phyloP scores from a whole-genome alignment of 2,329 filamentous ascomycete species.

The Cladosporium halotolerans region DNA sequence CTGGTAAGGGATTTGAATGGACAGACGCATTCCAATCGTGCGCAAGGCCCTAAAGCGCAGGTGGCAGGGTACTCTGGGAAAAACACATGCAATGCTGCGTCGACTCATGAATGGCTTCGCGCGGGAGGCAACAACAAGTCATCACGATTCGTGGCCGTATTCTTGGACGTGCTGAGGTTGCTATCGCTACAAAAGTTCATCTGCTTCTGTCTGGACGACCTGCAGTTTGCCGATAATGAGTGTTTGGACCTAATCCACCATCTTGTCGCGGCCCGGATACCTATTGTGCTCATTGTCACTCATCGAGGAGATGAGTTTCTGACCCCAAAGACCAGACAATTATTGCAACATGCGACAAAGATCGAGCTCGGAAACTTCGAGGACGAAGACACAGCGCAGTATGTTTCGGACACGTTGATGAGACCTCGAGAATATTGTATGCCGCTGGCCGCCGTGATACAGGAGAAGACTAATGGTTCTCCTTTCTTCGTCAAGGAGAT shows the following conservation, averaged over 20 bases:
- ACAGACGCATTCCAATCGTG: constrained; percentile 1
- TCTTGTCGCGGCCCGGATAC: constrained; percentile 71
- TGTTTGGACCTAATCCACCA: constrained; percentile 76
- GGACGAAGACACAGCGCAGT: constrained; percentile 74
- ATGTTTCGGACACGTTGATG: constrained; percentile 76
- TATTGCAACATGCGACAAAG: constrained; percentile 50
- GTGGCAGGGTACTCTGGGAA: constrained; percentile 5
- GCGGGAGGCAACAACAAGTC: constrained; percentile 43
- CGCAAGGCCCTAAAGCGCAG: neutral
- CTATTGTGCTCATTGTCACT: constrained; percentile 75
- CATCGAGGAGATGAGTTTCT: constrained; percentile 38
- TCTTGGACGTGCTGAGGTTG: constrained; percentile 76
- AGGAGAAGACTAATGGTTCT: constrained; percentile 83
- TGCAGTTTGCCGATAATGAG: constrained; percentile 86
- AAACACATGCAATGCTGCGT: constrained; percentile 30
- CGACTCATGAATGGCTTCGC: constrained; percentile 39
- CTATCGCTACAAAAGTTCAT: constrained; percentile 81
- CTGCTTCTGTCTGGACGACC: constrained; percentile 79
- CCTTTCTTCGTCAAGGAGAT: constrained; percentile 90
- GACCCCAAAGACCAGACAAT: constrained; percentile 30
- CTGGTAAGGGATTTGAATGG: constrained; percentile 23
- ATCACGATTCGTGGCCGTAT: constrained; percentile 78
- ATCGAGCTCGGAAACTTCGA: constrained; percentile 67
- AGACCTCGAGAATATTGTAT: constrained; percentile 64
- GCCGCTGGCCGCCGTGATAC: constrained; percentile 74